Evolutionary conservation across 1,284 basidiomycete species (phyloP).

Genomic region (Ustilago crameri): DNA sequence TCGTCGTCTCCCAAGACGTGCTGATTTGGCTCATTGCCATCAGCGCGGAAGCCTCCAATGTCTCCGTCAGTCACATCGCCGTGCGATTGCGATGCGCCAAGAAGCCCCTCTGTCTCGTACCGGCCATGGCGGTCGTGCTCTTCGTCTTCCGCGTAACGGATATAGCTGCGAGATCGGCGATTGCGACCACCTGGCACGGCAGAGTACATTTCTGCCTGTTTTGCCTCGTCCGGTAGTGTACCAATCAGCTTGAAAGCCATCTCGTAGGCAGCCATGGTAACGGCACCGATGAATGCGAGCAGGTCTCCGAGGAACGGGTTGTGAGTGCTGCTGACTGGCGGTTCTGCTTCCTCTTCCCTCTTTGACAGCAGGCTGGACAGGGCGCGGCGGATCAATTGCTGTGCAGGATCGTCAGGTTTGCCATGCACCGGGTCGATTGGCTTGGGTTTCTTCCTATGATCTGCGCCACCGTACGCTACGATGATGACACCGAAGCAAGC

Average conservation of each 20-base stretch:
- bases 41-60: neutral
- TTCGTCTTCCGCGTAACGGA: constrained; percentile 22
- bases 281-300: constrained; percentile 61
- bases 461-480: constrained; percentile 63
- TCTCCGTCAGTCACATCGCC: constrained; percentile 9
- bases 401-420: constrained; percentile 30
- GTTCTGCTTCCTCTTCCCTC: constrained; percentile 3
- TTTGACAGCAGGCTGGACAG: constrained; percentile 2
- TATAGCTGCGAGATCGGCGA: constrained; percentile 42
- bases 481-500: constrained; percentile 62
- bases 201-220: constrained; percentile 48
- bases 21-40: constrained; percentile 6
- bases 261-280: constrained; percentile 67
- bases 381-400: constrained; percentile 13
- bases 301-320: constrained; percentile 60
- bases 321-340: constrained; percentile 25
- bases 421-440: constrained; percentile 51
- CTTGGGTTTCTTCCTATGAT: constrained; percentile 50
- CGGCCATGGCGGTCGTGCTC: constrained; percentile 1
- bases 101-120: constrained; percentile 31
- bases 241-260: constrained; percentile 65
- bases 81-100: constrained; percentile 9
- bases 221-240: constrained; percentile 58
- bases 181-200: constrained; percentile 32
- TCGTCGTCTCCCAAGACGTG: constrained; percentile 33